Conservation (phyloP, 2,329 filamentous ascomycete species). For the Penicillium sp. region DNA sequence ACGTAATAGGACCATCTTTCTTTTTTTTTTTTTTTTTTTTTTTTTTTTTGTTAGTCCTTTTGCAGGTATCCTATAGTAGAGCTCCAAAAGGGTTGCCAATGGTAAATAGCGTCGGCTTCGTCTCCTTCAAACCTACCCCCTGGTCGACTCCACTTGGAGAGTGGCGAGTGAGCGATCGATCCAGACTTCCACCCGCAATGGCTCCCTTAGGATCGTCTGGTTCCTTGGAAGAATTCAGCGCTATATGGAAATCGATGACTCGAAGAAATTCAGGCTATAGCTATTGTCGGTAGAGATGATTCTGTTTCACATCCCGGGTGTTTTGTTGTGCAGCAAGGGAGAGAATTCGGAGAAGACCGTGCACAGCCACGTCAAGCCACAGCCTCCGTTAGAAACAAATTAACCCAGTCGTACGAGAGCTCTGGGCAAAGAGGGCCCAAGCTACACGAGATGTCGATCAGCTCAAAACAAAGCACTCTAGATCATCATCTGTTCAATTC, state of each 20-base stretch:
- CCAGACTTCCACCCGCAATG: slow-evolving; percentile 16
- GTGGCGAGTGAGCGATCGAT: slow-evolving; percentile 18
- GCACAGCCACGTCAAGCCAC: slow-evolving; percentile 7
- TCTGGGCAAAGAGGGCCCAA: not conserved
- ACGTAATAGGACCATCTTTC: slow-evolving; percentile 19
- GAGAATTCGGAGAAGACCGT: not conserved
- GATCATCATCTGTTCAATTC: not conserved
- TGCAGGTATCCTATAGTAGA: not conserved
- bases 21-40: slow-evolving; percentile 3
- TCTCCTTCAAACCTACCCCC: not conserved
- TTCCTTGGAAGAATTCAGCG: slow-evolving; percentile 5
- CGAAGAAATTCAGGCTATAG: slow-evolving; percentile 1
- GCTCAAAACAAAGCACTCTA: not conserved
- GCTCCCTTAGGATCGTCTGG: slow-evolving; percentile 7
- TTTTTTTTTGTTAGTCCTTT: not conserved
- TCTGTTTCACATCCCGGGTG: not conserved
- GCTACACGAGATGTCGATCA: not conserved
- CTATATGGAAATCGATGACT: slow-evolving; percentile 21
- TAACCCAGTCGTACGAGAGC: not conserved
- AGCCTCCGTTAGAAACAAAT: slow-evolving; percentile 1
- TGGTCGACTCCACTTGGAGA: slow-evolving; percentile 4
- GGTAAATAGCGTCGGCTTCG: slow-evolving; percentile 1
- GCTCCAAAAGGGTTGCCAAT: not conserved
- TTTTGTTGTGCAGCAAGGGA: not conserved
- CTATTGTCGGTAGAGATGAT: no score